Conservation (phyloP, 306 rosid genomes). For the Dryas drummondii region DNA sequence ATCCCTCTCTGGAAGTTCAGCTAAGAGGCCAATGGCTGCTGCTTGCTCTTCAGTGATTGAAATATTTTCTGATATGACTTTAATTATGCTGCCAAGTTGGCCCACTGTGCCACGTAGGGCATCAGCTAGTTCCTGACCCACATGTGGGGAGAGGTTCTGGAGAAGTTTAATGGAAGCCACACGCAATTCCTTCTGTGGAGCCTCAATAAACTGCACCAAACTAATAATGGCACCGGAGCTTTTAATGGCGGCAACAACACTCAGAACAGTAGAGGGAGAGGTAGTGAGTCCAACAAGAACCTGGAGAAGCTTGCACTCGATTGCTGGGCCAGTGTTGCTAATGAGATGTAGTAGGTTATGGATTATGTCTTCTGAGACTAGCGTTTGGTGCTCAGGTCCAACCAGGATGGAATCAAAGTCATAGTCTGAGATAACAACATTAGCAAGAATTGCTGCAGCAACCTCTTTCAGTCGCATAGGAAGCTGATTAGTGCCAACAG, state of each 20-base stretch:
- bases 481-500: constrained; percentile 76
- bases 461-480: constrained; percentile 88
- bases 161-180: constrained; percentile 84
- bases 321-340: constrained; percentile 98
- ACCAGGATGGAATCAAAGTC: constrained; percentile 78
- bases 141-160: constrained; percentile 71
- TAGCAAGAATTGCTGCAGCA: constrained; percentile 94
- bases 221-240: constrained; percentile 98
- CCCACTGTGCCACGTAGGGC: constrained; percentile 93
- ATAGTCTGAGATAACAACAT: constrained; percentile 76
- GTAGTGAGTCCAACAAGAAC: constrained; percentile 91
- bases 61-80: constrained; percentile 73
- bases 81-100: constrained; percentile 83
- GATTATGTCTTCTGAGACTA: constrained; percentile 92
- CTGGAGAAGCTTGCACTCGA: constrained; percentile 93
- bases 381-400: constrained; percentile 74
- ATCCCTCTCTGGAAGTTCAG: constrained; percentile 95
- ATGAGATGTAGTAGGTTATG: constrained; percentile 90
- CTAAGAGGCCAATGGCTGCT: constrained; percentile 85
- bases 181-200: constrained; percentile 88
- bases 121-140: constrained; percentile 96
- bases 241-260: constrained; percentile 82
- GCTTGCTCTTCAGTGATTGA: constrained; percentile 93
- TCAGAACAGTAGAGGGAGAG: constrained; percentile 60
- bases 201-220: constrained; percentile 91